Base-by-base conservation (phyloP, 129 eudicot genomes). In the Lonicera japonica region DNA sequence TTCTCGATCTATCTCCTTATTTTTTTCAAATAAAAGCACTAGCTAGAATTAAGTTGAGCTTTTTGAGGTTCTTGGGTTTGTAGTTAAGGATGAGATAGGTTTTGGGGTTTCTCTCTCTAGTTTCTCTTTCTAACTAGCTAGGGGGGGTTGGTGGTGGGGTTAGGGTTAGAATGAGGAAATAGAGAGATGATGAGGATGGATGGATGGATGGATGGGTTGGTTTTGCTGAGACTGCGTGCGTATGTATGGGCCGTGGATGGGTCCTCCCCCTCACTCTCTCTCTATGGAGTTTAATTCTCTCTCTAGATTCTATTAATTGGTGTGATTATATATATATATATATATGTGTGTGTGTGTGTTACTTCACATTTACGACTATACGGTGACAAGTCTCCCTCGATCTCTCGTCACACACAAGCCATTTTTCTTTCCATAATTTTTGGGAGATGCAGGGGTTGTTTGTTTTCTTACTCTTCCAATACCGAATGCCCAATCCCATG, bases 81-180 rank as follows among this genome's bases (percentile, higher is more conserved):
- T 58, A 18, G 71, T 25, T 65, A 29, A n/a, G n/a, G 18, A n/a
- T n/a, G n/a, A 47, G 15, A 51, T 25, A 18, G 45, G 70, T 56
- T 54, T 64, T 64, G 70, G 63, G 34, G 16, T 53, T 18, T 57
- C 47, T 58, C 65, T 71, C 40, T 72, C 16, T 56, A 47, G 36
- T 29, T 29, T 36, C 52, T 64, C 34, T 56, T 29, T 45, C 17
- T 62, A 52, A 9, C 16, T 22, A 13, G 13, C 15, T 11, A 8
- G 25, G 1, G 24, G 14, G 23, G 21, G 62, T 63, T 51, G 13
- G 57, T 56, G 70, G 59, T 56, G 60, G 77, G 75, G 67, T 75
- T 70, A 70, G 80, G 81, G 75, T 80, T 80, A 57, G 74, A 63
- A 54, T 73, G 55, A 25, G 69, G 45, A 60, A 58, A 29, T 25